These are phyloP conservation scores for Leptodontidium sp. DNA, from an alignment of 2,329 filamentous ascomycete genomes.

Conservation along the genomic window DNA sequence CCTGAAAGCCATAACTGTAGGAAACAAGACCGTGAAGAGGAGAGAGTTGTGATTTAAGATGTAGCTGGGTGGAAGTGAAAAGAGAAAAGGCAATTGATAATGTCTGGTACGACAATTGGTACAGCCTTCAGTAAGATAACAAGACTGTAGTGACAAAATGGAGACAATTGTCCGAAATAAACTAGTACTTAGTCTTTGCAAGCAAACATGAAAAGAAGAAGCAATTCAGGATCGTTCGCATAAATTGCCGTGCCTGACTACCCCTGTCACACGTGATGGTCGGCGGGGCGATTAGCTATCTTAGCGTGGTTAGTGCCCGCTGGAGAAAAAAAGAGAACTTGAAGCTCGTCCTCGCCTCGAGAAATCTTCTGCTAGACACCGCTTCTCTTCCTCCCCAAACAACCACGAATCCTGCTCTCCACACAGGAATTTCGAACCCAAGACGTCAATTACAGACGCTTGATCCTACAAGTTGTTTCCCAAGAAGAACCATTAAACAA, in stretches of 20 bases:
- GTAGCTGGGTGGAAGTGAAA: neutral
- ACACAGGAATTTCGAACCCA: constrained; percentile 16
- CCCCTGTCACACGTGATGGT: neutral
- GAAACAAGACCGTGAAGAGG: constrained; percentile 34
- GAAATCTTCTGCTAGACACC: constrained; percentile 29
- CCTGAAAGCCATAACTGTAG: constrained; percentile 48
- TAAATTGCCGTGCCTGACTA: neutral
- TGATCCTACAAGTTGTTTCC: neutral
- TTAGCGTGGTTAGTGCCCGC: constrained; percentile 34
- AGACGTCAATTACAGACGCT: constrained; percentile 20
- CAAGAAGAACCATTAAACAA: constrained; percentile 27
- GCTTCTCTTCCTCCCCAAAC: constrained; percentile 31
- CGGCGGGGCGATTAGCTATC: constrained; percentile 37
- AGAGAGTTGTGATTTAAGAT: constrained; percentile 9
- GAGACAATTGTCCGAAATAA: too few species aligned
- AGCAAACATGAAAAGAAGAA: neutral
- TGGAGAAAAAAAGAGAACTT: constrained; percentile 41
- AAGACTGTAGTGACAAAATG: too few species aligned
- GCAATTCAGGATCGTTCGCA: neutral
- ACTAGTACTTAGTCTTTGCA: too few species aligned
- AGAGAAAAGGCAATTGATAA: neutral
- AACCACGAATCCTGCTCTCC: constrained; percentile 23
- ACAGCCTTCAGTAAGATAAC: neutral
- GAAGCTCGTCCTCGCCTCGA: constrained; percentile 32
- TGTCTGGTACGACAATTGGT: neutral